phyloP scores from a whole-genome alignment of 1,139 yeast species.

The Suhomyces coccinellae region DNA sequence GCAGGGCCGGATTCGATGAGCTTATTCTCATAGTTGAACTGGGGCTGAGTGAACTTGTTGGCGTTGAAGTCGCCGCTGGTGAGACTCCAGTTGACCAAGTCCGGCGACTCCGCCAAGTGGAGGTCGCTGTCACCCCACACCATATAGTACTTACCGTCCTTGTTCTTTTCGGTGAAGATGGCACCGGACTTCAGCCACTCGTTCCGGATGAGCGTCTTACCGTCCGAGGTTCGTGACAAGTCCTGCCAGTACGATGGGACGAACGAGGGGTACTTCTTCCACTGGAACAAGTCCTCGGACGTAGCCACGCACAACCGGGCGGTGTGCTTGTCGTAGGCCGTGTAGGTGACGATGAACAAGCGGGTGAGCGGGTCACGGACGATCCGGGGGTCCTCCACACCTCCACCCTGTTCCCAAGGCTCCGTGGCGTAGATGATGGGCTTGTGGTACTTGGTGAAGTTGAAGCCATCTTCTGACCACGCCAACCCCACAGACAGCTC shows the following conservation, averaged over 20 bases:
- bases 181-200: constrained; percentile 51
- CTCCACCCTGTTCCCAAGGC: constrained; percentile 44
- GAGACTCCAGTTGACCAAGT: constrained; percentile 38
- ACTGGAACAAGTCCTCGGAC: constrained; percentile 38
- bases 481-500: constrained; percentile 43
- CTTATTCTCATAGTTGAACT: constrained; percentile 35
- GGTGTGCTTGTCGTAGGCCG: constrained; percentile 37
- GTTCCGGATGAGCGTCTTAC: constrained; percentile 26
- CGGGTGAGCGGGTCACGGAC: constrained; percentile 40
- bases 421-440: constrained; percentile 43
- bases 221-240: constrained; percentile 29
- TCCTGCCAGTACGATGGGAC: constrained; percentile 37
- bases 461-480: constrained; percentile 43
- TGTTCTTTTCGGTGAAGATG: constrained; percentile 33
- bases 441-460: constrained; percentile 31
- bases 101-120: constrained; percentile 39
- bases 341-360: constrained; percentile 42
- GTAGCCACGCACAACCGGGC: constrained; percentile 48
- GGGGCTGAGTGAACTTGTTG: constrained; percentile 33
- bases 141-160: constrained; percentile 45
- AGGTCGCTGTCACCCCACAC: constrained; percentile 47
- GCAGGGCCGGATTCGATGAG: constrained; percentile 49
- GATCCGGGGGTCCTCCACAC: constrained; percentile 48
- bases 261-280: constrained; percentile 44
- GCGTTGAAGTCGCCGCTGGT: constrained; percentile 22